Evolutionary conservation across 2,329 filamentous ascomycete species (phyloP).

Genomic region (Fusarium miscanthi): DNA sequence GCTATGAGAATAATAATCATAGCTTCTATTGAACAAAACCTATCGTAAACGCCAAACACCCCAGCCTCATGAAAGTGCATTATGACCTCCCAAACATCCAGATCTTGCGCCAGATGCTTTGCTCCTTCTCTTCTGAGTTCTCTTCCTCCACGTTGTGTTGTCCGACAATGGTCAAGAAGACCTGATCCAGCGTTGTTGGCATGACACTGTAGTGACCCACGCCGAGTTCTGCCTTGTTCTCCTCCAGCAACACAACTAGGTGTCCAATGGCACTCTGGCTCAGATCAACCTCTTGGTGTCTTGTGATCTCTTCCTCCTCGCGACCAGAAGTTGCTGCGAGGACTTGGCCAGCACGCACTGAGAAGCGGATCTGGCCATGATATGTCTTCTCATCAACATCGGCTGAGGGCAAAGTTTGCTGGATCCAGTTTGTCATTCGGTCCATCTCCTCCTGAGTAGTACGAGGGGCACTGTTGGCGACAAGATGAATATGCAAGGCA

Average conservation of each 20-base stretch:
- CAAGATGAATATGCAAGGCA: constrained; percentile 82
- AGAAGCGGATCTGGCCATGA: constrained; percentile 90
- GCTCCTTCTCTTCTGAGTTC: constrained; percentile 58
- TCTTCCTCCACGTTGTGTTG: constrained; percentile 84
- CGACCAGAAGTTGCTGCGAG: constrained; percentile 41
- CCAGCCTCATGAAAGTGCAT: background rate
- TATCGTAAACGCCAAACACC: background rate
- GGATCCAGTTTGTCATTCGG: constrained; percentile 74
- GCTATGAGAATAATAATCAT: background rate
- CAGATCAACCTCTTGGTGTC: constrained; percentile 36
- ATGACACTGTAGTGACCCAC: constrained; percentile 89
- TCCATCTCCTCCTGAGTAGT: constrained; percentile 77
- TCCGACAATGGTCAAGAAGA: constrained; percentile 87
- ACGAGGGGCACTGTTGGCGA: constrained; percentile 78
- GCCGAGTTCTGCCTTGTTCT: constrained; percentile 73
- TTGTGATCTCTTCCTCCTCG: constrained; percentile 39
- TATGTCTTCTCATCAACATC: constrained; percentile 78
- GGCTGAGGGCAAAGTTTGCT: constrained; percentile 69
- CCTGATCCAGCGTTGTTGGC: constrained; percentile 89
- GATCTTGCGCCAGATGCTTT: constrained; percentile 39
- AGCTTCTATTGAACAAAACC: background rate
- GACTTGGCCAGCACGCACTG: constrained; percentile 67
- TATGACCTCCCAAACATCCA: constrained; percentile 42
- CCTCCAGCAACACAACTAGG: constrained; percentile 79
- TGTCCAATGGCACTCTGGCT: constrained; percentile 69